Percentiles rank a stretch among this genome's conserved stretches.
These are phyloP conservation scores for Fusarium sp. DNA, from an alignment of 2,329 filamentous ascomycete genomes.

Conservation along the genomic window DNA sequence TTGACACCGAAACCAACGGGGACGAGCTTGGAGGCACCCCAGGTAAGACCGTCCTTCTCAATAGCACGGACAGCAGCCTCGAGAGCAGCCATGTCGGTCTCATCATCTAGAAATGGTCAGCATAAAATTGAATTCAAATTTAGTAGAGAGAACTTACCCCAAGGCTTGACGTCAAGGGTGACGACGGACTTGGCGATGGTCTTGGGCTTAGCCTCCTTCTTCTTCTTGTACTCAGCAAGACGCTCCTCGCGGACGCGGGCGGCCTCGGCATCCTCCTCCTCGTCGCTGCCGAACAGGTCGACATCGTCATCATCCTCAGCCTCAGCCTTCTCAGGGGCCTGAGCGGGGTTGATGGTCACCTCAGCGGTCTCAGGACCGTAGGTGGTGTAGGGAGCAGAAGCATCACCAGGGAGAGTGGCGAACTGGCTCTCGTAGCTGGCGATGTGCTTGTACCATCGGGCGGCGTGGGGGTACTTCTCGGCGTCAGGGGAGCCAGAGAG, in stretches of 20 bases:
- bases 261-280: constrained; percentile 92
- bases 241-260: constrained; percentile 86
- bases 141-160: constrained; percentile 74
- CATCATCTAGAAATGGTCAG: constrained; percentile 72
- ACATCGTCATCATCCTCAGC: constrained; percentile 73
- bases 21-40: constrained; percentile 91
- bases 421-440: constrained; percentile 93
- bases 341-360: constrained; percentile 85
- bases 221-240: constrained; percentile 92
- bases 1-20: constrained; percentile 97
- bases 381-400: constrained; percentile 85
- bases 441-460: constrained; percentile 99
- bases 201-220: constrained; percentile 96
- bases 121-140: constrained; percentile 1
- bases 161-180: constrained; percentile 97
- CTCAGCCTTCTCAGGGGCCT: constrained; percentile 63
- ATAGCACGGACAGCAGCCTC: constrained; percentile 85
- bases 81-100: constrained; percentile 89
- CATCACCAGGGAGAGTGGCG: constrained; percentile 87
- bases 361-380: constrained; percentile 88
- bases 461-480: constrained; percentile 91
- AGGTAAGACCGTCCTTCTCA: constrained; percentile 92
- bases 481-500: constrained; percentile 79
- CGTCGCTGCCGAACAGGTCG: constrained; percentile 92
- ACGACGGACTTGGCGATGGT: constrained; percentile 94